These are phyloP conservation scores for Fistulinella prunicolor DNA, from an alignment of 768 basidiomycete genomes.

Conservation along the genomic window DNA sequence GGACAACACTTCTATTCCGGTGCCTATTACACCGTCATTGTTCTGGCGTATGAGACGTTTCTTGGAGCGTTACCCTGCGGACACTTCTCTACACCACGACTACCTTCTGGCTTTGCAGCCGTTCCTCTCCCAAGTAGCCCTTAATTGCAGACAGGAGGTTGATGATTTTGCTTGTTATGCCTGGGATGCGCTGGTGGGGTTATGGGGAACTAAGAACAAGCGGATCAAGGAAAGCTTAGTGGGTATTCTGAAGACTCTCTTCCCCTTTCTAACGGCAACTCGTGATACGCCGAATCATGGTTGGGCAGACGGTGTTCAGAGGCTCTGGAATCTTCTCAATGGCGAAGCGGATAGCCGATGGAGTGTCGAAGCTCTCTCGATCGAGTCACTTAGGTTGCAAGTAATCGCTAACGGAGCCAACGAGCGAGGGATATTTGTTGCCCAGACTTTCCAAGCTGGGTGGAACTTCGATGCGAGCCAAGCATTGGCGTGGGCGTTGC, in stretches of 20 bases:
- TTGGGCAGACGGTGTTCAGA: constrained; percentile 47
- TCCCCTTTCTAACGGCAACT: constrained; percentile 62
- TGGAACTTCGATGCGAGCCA: constrained; percentile 67
- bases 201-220: constrained; percentile 82
- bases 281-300: constrained; percentile 33
- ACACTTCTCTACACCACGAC: constrained; percentile 78
- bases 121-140: constrained; percentile 68
- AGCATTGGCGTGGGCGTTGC: constrained; percentile 73
- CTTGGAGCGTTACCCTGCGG: constrained; percentile 60
- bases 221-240: constrained; percentile 76
- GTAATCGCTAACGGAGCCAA: constrained; percentile 17
- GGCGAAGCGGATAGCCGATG: constrained; percentile 62
- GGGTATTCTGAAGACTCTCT: constrained; percentile 64
- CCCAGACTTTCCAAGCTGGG: constrained; percentile 68
- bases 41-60: constrained; percentile 61
- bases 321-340: constrained; percentile 54
- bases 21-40: constrained; percentile 41
- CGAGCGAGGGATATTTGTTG: constrained; percentile 48
- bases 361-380: constrained; percentile 61
- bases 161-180: constrained; percentile 55
- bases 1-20: constrained; percentile 18
- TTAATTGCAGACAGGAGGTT: constrained; percentile 66
- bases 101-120: constrained; percentile 68
- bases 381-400: constrained; percentile 65
- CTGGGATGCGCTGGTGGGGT: constrained; percentile 60